Base-by-base conservation (phyloP, 108 stramenopile genomes). In the Conticribra weissflogii region DNA sequence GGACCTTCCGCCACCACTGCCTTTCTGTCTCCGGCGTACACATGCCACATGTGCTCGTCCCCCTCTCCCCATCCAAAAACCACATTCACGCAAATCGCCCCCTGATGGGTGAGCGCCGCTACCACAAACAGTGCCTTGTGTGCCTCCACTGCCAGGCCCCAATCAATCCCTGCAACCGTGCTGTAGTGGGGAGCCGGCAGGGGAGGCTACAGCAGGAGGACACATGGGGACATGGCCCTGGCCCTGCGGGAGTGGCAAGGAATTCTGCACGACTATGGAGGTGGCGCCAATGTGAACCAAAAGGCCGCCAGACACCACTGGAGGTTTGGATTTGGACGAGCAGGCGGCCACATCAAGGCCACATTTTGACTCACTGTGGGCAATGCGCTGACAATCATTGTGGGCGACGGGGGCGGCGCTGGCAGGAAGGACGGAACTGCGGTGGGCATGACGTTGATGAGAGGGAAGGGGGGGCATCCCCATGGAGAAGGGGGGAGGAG, bases 61-160 rank as follows among this genome's bases (percentile, higher is more conserved):
- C 44, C 66, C 25, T 68, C 2, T 54, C 44, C 7, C 25, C 23
- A 16, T 22, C 8, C 23, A 15, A 21, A 19, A 14, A 33, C 0
- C 66, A 68, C 66, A 68, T 68, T 17, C 55, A 56, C 54, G 45
- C 36, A 36, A 15, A 24, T 18, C 54, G 55, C 30, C 53, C 19
- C 31, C 21, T 21, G 45, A 28, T 55, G 41, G 61, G 57, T 16
- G 72, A 67, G 45, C 52, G 31, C 31, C 31, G 59, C 21, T 88
- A 66, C 59, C 88, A 88, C 54, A 50, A 9, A 0, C 73, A 83
- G 0, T 88, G 88, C 63, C 86, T 88, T 72, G 23, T 55, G 29
- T 88, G 88, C 49, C 46, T 66, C 24, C 68, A 47, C 24, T 22
- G 19, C 23, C 9, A 48, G 32, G 0, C 71, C 71, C 27, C 63